Evolutionary conservation across 2,329 filamentous ascomycete genomes (phyloP).

Genomic region (Aspergillus intermedius): DNA sequence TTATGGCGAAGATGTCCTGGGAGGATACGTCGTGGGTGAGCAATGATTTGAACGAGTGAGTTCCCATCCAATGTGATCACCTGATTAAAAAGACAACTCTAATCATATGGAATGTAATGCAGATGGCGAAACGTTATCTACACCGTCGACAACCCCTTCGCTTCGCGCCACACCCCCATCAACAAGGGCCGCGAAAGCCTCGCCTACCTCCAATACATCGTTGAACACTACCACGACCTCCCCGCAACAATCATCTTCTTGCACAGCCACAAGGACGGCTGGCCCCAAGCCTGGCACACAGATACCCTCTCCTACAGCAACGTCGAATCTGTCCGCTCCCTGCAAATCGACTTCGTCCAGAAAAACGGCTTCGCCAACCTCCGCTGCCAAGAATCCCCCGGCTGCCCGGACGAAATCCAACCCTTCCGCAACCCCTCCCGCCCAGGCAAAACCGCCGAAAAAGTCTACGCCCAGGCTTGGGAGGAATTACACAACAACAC

Average conservation of each 20-base stretch:
- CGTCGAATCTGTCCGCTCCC: slow-evolving; percentile 41
- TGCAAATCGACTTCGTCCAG: slow-evolving; percentile 46
- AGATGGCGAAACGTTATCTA: slow-evolving; percentile 42
- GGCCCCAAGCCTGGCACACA: slow-evolving; percentile 46
- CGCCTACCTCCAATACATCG: slow-evolving; percentile 41
- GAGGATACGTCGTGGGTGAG: slow-evolving; percentile 43
- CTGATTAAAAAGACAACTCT: neutral
- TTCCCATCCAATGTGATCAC: neutral
- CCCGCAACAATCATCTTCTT: slow-evolving; percentile 50
- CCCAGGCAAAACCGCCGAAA: slow-evolving; percentile 15
- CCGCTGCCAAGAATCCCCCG: slow-evolving; percentile 41
- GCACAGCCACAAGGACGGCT: slow-evolving; percentile 47
- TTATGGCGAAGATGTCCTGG: slow-evolving; percentile 37
- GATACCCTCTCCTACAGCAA: slow-evolving; percentile 50
- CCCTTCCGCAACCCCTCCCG: slow-evolving; percentile 16
- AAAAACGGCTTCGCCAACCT: slow-evolving; percentile 53
- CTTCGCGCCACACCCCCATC: slow-evolving; percentile 13
- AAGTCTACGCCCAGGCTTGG: slow-evolving; percentile 23
- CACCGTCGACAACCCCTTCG: slow-evolving; percentile 29
- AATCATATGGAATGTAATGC: neutral
- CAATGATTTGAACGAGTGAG: slow-evolving; percentile 38
- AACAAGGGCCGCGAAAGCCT: slow-evolving; percentile 41
- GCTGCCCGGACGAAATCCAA: slow-evolving; percentile 29
- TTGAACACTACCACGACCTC: slow-evolving; percentile 40
- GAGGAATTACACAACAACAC: slow-evolving; percentile 25